These are phyloP conservation scores for Peterozyma xylosa DNA, from an alignment of 805 yeast species.

Conservation along the genomic window DNA sequence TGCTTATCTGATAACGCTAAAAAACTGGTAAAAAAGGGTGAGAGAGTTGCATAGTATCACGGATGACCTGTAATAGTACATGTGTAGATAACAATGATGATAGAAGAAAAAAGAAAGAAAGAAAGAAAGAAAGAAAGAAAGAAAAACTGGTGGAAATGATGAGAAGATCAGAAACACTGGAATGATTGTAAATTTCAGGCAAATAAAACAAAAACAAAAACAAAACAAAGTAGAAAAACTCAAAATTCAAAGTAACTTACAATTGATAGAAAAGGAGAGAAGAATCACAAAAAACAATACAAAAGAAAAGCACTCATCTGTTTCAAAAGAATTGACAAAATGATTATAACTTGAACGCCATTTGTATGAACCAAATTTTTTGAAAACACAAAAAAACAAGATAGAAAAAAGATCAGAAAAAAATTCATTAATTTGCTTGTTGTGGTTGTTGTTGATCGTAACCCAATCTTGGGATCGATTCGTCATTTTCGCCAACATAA, in stretches of 20 bases:
- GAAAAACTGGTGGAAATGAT: conserved; percentile 6
- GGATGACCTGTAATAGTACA: too few relatives aligned
- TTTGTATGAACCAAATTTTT: conserved; percentile 1
- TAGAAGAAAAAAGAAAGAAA: conserved; percentile 3
- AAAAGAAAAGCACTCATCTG: conserved; percentile 8
- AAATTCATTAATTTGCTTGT: conserved; percentile 10
- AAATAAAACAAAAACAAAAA: background rate
- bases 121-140: conserved; percentile 7
- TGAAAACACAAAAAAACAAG: conserved; percentile 8
- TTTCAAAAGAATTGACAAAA: conserved; percentile 1
- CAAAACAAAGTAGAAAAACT: conserved; percentile 6
- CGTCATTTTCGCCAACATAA: conserved; percentile 77
- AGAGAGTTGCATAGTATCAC: too few relatives aligned
- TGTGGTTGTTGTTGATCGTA: conserved; percentile 37
- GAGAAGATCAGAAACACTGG: too few relatives aligned
- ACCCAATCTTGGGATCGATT: conserved; percentile 81
- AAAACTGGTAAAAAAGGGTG: too few relatives aligned
- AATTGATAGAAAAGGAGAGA: background rate
- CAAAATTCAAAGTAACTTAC: too few relatives aligned
- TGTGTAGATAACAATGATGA: too few relatives aligned
- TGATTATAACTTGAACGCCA: background rate
- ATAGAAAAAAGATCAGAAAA: background rate
- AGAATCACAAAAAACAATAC: background rate
- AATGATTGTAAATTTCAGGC: too few relatives aligned
- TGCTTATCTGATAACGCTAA: too few relatives aligned